Base-by-base conservation (phyloP, 768 basidiomycete species). In the Dentipellis sp. region DNA sequence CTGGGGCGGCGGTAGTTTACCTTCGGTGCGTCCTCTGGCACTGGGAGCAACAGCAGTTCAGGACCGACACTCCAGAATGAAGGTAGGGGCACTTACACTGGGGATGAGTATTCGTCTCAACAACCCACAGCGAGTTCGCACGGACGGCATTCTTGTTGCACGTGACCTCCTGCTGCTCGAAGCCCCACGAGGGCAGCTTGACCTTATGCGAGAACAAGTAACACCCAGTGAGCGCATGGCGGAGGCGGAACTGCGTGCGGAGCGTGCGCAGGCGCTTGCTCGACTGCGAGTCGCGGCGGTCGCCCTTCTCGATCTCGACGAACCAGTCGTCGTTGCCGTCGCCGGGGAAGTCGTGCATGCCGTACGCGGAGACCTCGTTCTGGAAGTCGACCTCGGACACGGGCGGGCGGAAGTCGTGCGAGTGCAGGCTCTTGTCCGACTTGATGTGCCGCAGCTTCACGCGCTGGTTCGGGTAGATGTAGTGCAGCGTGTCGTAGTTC, bases 311-410 rank as follows among this genome's bases (percentile, higher is more conserved):
- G 45, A 98, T 90, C 69, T 97, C 94, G 53, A 98, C 77, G 55
- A 84, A 72, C 86, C 90, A 93, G 65, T 97, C 91, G 65, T 98
- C 95, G 66, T 97, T 98, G 47, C 84, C 79, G 65, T 97, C 95
- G 12, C 95, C 95, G 0, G 69, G 72, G 67, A 88, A 97, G 0
- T 87, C 89, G 0, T 84, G 72, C 76, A 89, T 83, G 1, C 97
- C 97, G 65, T 99, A 99, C 0, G 77, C 92, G 1, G 93, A 94
- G 1, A 98, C 94, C 68, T 99, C 97, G 66, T 98, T 95, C 74
- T 99, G 97, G 75, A 97, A 99, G 64, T 99, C 97, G 48, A 97
- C 95, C 48, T 99, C 97, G 35, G 90, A 92, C 12, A 99, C 84
- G 16, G 94, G 93, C 4, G 97, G 93, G 21, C 97, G 88, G 62